Evolutionary conservation across 164 flowering plant species (phyloP).

Genomic region (Sedum album): DNA sequence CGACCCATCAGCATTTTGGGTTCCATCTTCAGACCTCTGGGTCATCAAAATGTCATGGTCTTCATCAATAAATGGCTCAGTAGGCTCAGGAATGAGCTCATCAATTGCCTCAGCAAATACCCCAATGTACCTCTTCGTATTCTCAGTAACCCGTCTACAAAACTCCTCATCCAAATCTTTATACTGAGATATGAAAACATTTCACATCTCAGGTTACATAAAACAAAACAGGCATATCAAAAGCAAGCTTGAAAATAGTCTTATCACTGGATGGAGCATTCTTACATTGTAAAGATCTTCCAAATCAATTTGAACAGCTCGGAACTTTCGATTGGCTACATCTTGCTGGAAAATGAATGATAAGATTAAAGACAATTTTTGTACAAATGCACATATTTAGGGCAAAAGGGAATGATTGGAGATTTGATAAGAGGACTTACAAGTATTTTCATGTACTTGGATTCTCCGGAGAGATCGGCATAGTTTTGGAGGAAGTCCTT

Average conservation of each 20-base stretch:
- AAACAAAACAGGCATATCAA: neutral
- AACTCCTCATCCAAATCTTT: slow-evolving; percentile 86
- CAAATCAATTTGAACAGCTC: slow-evolving; percentile 65
- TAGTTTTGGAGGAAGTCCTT: slow-evolving; percentile 75
- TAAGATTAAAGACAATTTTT: too few species aligned
- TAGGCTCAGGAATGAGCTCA: slow-evolving; percentile 80
- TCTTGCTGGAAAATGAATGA: slow-evolving; percentile 63
- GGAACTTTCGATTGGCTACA: slow-evolving; percentile 64
- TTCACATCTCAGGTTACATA: neutral
- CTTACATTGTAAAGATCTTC: slow-evolving; percentile 70
- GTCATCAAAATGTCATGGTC: slow-evolving; percentile 87
- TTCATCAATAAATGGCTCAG: slow-evolving; percentile 76
- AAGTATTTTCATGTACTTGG: slow-evolving; percentile 75
- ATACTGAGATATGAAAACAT: slow-evolving; percentile 31
- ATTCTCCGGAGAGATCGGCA: slow-evolving; percentile 65
- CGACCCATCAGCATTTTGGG: slow-evolving; percentile 52
- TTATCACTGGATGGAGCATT: neutral
- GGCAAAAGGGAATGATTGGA: neutral
- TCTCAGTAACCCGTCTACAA: slow-evolving; percentile 58
- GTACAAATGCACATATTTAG: neutral
- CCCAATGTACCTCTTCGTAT: slow-evolving; percentile 71
- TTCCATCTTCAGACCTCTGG: slow-evolving; percentile 69
- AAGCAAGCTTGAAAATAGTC: neutral
- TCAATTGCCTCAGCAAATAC: slow-evolving; percentile 82
- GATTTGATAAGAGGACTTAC: slow-evolving; percentile 31